Evolutionary conservation across 331 rosid genomes (phyloP).

Genomic region (Quercus lobata): DNA sequence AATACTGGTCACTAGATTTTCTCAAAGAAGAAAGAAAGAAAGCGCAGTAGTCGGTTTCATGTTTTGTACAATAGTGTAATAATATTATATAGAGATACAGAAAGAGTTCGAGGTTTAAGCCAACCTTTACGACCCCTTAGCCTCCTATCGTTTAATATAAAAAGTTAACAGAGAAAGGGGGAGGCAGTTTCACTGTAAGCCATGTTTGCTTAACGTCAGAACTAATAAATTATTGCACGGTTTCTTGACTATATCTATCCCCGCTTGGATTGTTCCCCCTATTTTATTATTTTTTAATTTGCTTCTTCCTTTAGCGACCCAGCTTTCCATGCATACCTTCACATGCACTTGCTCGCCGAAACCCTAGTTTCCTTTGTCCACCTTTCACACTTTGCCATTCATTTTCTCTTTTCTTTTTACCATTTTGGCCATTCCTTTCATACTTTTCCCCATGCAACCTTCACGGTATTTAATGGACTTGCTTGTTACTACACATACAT

Average conservation of each 20-base stretch:
- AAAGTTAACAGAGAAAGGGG: constrained; percentile 6
- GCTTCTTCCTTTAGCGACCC: constrained; percentile 25
- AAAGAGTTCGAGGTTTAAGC: constrained; percentile 49
- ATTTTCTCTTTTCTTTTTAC: not conserved
- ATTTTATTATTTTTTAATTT: constrained; percentile 29
- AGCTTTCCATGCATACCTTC: constrained; percentile 70
- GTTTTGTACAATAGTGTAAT: not conserved
- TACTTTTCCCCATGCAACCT: constrained; percentile 10
- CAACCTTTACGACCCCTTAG: constrained; percentile 25
- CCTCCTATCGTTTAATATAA: constrained; percentile 48
- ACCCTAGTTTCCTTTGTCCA: constrained; percentile 30
- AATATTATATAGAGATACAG: not conserved
- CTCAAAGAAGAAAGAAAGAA: not conserved
- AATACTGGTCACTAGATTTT: not conserved
- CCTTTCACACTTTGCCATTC: constrained; percentile 8
- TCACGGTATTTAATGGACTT: not conserved
- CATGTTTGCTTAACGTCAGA: constrained; percentile 40
- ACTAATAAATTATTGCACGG: constrained; percentile 49
- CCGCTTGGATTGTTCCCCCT: constrained; percentile 40
- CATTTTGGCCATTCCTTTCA: constrained; percentile 1
- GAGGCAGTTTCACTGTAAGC: not conserved
- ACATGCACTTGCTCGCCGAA: constrained; percentile 61
- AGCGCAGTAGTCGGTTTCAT: constrained; percentile 7
- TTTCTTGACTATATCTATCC: constrained; percentile 32
- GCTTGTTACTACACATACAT: too few species aligned